phyloP scores from a whole-genome alignment of 805 yeast genomes.

The Lipomyces sp. region DNA sequence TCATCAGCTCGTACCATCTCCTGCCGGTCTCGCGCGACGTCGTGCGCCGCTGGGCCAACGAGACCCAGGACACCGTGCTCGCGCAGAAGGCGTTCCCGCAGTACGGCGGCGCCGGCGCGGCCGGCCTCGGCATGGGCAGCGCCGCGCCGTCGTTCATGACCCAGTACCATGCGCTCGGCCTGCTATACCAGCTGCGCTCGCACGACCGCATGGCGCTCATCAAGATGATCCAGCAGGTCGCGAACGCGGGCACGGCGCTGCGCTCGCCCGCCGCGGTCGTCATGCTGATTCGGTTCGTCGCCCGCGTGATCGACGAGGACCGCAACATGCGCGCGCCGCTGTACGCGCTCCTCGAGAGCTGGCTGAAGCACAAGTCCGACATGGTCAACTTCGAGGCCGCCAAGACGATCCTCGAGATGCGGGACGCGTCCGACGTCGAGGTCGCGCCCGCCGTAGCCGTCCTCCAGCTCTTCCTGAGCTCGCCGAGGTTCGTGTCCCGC shows the following conservation, averaged over 20 bases:
- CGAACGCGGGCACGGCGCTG: conserved; percentile 46
- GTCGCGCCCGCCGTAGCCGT: conserved; percentile 68
- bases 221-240: conserved; percentile 79
- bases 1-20: conserved; percentile 80
- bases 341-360: conserved; percentile 61
- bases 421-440: conserved; percentile 58
- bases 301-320: conserved; percentile 70
- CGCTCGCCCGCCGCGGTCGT: conserved; percentile 80
- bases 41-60: conserved; percentile 90
- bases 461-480: conserved; percentile 72
- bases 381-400: conserved; percentile 92
- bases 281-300: conserved; percentile 78
- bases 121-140: conserved; percentile 28
- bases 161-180: conserved; percentile 94
- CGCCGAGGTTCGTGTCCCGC: conserved; percentile 84
- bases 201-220: conserved; percentile 92
- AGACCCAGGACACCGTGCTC: conserved; percentile 84
- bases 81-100: conserved; percentile 51
- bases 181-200: conserved; percentile 79
- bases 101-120: conserved; percentile 25
- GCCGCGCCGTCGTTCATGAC: conserved; percentile 72
- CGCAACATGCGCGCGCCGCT: conserved; percentile 57
- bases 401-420: conserved; percentile 60
- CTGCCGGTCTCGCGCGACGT: conserved; percentile 87
- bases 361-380: conserved; percentile 78